Conservation (phyloP, 1,284 basidiomycete genomes). For the Leccinum subrobustum region DNA sequence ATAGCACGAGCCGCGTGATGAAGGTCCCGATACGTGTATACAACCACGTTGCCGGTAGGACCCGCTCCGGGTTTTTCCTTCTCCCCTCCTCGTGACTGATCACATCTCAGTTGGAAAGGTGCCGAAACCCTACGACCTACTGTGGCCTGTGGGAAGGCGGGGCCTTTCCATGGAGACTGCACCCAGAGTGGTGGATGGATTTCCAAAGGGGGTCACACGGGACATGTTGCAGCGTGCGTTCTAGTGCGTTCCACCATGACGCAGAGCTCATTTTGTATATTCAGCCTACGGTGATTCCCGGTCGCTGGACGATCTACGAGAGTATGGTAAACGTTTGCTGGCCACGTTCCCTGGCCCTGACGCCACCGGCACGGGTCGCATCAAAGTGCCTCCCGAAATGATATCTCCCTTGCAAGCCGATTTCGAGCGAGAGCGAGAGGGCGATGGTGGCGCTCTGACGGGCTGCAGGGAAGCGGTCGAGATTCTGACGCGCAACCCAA, state of each 20-base stretch:
- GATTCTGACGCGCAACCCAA: constrained; percentile 83
- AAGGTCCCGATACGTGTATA: constrained; percentile 87
- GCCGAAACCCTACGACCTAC: constrained; percentile 55
- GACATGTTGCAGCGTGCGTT: constrained; percentile 15
- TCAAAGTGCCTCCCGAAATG: constrained; percentile 33
- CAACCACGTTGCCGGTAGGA: constrained; percentile 75
- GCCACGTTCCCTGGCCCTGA: constrained; percentile 41
- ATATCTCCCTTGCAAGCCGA: constrained; percentile 22
- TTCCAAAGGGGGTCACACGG: constrained; percentile 1
- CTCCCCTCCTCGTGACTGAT: neutral
- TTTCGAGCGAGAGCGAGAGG: constrained; percentile 37
- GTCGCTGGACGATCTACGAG: constrained; percentile 34
- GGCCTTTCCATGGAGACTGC: constrained; percentile 11
- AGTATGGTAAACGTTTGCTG: constrained; percentile 48
- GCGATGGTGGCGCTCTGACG: constrained; percentile 46
- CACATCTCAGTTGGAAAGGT: constrained; percentile 47
- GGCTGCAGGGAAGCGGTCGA: constrained; percentile 90
- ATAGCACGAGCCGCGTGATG: constrained; percentile 76
- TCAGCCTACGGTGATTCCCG: constrained; percentile 14
- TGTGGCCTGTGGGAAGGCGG: constrained; percentile 52
- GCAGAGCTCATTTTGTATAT: constrained; percentile 7
- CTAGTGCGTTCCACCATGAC: neutral
- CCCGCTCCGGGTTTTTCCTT: neutral
- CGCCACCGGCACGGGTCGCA: constrained; percentile 28
- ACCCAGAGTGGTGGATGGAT: no score